Conservation (phyloP, 306 rosid species). For the Cercis canadensis region DNA sequence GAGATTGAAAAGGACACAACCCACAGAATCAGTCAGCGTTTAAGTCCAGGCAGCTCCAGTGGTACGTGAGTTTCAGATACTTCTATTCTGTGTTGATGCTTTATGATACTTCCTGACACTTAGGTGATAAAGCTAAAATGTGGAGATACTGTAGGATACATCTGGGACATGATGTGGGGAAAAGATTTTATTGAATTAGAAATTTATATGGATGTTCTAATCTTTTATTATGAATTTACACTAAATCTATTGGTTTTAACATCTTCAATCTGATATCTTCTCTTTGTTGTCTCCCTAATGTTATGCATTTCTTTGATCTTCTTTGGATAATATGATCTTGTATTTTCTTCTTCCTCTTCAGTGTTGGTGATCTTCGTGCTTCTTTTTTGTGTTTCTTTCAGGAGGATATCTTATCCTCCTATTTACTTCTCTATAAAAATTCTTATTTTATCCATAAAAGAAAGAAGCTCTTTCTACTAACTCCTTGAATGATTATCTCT, state of each 20-base stretch:
- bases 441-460: too few species aligned
- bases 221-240: neutral
- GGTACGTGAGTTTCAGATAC: constrained; percentile 51
- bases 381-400: too few species aligned
- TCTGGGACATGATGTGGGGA: constrained; percentile 19
- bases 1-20: constrained; percentile 60
- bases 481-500: too few species aligned
- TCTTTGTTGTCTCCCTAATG: neutral
- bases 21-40: constrained; percentile 39
- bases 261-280: constrained; percentile 1
- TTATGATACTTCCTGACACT: neutral
- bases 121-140: neutral
- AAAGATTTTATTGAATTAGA: neutral
- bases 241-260: constrained; percentile 17
- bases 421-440: too few species aligned
- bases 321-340: neutral
- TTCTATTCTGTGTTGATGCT: neutral
- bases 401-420: too few species aligned
- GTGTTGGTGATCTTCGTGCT: too few species aligned
- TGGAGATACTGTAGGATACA: constrained; percentile 27
- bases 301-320: neutral
- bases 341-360: neutral
- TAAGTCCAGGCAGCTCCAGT: constrained; percentile 52
- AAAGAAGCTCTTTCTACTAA: neutral
- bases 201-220: neutral